Percentiles rank a stretch among this genome's conserved stretches.
phyloP scores from a whole-genome alignment of 2,329 filamentous ascomycete species.

The Nigrospora oryzae region DNA sequence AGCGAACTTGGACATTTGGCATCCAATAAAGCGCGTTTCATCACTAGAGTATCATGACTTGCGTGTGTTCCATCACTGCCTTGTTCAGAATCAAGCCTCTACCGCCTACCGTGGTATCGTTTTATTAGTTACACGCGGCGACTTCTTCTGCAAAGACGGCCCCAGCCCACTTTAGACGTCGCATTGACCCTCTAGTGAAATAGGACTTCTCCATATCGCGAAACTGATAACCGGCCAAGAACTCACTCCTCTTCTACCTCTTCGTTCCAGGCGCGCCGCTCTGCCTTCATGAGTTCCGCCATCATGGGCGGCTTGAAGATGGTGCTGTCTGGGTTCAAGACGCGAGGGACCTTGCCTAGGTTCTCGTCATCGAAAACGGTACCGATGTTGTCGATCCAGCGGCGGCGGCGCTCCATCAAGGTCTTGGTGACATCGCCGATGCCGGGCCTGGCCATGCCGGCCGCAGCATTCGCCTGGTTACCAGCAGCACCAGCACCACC shows the following conservation, averaged over 20 bases:
- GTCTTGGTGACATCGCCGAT: conserved; percentile 89
- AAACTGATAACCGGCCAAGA: background rate
- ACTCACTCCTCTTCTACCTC: conserved; percentile 60
- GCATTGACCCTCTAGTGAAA: background rate
- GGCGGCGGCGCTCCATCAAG: conserved; percentile 81
- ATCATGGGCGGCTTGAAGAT: conserved; percentile 71
- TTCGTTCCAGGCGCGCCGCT: conserved; percentile 75
- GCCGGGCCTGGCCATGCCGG: conserved; percentile 61
- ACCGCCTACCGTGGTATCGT: too few relatives aligned
- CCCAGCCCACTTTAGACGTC: too few relatives aligned
- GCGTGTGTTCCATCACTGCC: too few relatives aligned
- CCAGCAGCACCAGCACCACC: conserved; percentile 70
- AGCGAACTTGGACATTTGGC: too few relatives aligned
- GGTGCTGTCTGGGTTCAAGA: conserved; percentile 51
- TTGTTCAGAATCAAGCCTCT: too few relatives aligned
- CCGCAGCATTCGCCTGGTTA: conserved; percentile 48
- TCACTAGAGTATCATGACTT: too few relatives aligned
- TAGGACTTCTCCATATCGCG: background rate
- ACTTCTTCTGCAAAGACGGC: too few relatives aligned
- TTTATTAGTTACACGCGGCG: too few relatives aligned
- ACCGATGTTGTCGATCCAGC: conserved; percentile 88
- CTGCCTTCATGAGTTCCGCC: conserved; percentile 63
- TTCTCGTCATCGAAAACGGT: conserved; percentile 83
- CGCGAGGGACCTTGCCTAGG: conserved; percentile 61
- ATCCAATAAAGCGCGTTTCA: too few relatives aligned